Conservation (phyloP, 345 rosid genomes). For the Pistacia atlantica region DNA sequence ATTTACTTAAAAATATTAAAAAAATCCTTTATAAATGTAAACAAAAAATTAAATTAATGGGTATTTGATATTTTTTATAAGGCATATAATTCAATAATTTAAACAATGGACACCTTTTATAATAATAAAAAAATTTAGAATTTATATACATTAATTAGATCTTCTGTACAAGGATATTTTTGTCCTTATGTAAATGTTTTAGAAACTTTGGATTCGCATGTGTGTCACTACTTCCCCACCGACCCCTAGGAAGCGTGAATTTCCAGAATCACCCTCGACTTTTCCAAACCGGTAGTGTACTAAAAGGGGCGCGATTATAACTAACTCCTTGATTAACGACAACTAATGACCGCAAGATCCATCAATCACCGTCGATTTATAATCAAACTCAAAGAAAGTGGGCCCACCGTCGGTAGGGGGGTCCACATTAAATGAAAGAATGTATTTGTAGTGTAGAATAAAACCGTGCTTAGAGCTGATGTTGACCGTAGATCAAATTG, state of each 20-base stretch:
- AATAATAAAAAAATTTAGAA: no score
- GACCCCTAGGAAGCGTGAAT: neutral
- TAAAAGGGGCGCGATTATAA: neutral
- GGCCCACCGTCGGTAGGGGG: neutral
- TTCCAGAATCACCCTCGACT: slow-evolving; percentile 6
- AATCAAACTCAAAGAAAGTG: neutral
- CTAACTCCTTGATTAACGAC: neutral
- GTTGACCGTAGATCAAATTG: slow-evolving; percentile 20
- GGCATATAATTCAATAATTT: no score
- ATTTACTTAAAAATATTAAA: no score
- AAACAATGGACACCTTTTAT: no score
- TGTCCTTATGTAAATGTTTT: slow-evolving; percentile 1
- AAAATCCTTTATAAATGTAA: no score
- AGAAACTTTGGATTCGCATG: slow-evolving; percentile 12
- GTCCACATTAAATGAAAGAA: neutral
- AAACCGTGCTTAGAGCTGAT: neutral
- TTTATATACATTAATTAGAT: neutral
- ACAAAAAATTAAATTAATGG: no score
- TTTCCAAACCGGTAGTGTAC: neutral
- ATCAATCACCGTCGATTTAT: neutral
- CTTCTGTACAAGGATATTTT: neutral
- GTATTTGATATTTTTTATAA: no score
- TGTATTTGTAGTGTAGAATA: no score
- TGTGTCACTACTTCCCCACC: slow-evolving; percentile 5
- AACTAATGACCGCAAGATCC: neutral